These are phyloP conservation scores for Coprinopsis sp. DNA, from an alignment of 768 basidiomycete species.

Conservation along the genomic window DNA sequence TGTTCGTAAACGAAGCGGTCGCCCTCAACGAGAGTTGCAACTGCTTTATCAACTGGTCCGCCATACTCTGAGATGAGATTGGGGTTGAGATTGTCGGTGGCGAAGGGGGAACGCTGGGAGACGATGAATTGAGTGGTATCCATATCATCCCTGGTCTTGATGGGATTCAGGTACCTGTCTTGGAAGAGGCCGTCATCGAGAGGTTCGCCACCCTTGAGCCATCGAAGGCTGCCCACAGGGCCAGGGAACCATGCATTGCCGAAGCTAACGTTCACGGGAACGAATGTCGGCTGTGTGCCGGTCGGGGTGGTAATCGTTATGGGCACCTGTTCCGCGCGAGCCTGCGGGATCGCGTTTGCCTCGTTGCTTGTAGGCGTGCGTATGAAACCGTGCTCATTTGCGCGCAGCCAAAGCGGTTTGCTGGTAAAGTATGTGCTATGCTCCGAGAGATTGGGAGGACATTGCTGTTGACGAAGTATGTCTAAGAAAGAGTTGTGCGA, in stretches of 20 bases:
- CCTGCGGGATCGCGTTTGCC: not conserved
- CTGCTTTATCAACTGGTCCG: too few species aligned
- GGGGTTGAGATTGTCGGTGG: too few species aligned
- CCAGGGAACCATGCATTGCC: constrained; percentile 40
- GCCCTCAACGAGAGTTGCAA: too few species aligned
- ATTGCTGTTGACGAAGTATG: constrained; percentile 14
- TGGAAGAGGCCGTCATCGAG: constrained; percentile 1
- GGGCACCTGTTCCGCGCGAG: too few species aligned
- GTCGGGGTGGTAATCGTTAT: too few species aligned
- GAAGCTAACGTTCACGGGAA: constrained; percentile 22
- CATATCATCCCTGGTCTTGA: not conserved
- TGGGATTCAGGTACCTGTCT: not conserved
- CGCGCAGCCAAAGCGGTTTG: constrained; percentile 18
- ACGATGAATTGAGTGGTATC: not conserved
- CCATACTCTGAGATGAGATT: too few species aligned
- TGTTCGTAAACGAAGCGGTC: too few species aligned
- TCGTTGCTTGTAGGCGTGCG: constrained; percentile 4
- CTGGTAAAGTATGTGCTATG: not conserved
- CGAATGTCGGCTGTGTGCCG: too few species aligned
- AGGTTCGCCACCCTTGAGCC: not conserved
- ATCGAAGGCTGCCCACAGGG: constrained; percentile 16
- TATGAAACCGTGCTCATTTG: constrained; percentile 11
- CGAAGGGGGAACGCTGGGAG: not conserved
- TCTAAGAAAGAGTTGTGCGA: not conserved
- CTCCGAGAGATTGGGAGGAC: constrained; percentile 5